Evolutionary conservation across 2,329 filamentous ascomycete species (phyloP).

Genomic region (Aspergillus ochraceoroseus): DNA sequence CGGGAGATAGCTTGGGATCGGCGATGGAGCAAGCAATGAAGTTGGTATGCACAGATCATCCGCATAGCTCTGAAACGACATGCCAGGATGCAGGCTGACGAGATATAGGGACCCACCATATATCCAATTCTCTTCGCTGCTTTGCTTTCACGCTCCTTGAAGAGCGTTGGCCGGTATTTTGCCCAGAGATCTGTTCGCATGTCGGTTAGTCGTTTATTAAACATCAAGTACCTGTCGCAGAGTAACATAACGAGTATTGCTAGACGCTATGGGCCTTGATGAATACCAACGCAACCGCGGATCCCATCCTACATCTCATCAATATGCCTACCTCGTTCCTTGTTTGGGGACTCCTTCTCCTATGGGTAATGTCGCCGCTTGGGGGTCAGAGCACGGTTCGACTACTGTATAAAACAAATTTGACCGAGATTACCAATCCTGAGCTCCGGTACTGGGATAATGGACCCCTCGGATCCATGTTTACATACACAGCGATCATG

Average conservation of each 20-base stretch:
- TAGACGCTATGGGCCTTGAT: conserved; percentile 13
- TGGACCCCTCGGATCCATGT: conserved; percentile 6
- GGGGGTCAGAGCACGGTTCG: conserved; percentile 9
- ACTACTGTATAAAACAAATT: conserved; percentile 7
- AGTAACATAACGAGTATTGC: not conserved
- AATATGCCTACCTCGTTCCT: conserved; percentile 8
- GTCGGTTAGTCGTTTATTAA: conserved; percentile 9
- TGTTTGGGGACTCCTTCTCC: conserved; percentile 2
- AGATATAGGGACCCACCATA: conserved; percentile 8
- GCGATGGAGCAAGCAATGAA: conserved; percentile 11
- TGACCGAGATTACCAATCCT: not conserved
- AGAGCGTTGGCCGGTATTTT: conserved; percentile 10
- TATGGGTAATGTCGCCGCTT: conserved; percentile 12
- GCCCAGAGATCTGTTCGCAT: conserved; percentile 7
- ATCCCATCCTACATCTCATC: conserved; percentile 9
- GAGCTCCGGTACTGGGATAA: conserved; percentile 11
- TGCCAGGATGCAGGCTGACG: not conserved
- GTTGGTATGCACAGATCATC: conserved; percentile 6
- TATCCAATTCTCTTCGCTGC: conserved; percentile 13
- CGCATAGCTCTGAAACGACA: not conserved
- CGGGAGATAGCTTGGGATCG: conserved; percentile 2
- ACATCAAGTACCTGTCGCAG: too few relatives aligned
- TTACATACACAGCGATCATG: not conserved
- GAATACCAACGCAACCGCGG: conserved; percentile 11
- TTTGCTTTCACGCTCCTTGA: conserved; percentile 8